Evolutionary conservation across 768 basidiomycete genomes (phyloP).

Genomic region (Calvatia gigantea): DNA sequence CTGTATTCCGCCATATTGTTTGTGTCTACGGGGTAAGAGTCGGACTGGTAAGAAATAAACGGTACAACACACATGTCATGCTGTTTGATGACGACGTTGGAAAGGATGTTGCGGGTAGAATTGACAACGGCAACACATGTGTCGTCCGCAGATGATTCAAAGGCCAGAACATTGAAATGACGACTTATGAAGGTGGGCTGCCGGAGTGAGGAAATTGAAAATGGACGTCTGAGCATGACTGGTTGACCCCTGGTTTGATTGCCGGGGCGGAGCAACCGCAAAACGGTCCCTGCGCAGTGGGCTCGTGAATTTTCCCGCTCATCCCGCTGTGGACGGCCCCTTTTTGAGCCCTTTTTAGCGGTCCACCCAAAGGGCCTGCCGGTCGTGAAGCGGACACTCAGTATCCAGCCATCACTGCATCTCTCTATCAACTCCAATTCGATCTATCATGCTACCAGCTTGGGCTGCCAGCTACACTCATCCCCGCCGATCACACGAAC

Average conservation of each 20-base stretch:
- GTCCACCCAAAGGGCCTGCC: too few species aligned
- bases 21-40: conserved; percentile 39
- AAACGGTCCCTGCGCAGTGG: too few species aligned
- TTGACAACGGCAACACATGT: conserved; percentile 87
- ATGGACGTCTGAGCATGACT: conserved; percentile 6
- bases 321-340: too few species aligned
- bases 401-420: not conserved
- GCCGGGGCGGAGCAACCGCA: too few species aligned
- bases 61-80: conserved; percentile 46
- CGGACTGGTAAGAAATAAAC: not conserved
- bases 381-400: not conserved
- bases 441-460: conserved; percentile 9
- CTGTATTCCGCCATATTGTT: conserved; percentile 69
- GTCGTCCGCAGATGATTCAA: conserved; percentile 93
- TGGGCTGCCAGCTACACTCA: conserved; percentile 29
- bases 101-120: conserved; percentile 63
- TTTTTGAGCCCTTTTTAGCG: too few species aligned
- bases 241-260: conserved; percentile 1
- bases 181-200: conserved; percentile 13
- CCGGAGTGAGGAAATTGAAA: not conserved
- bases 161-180: conserved; percentile 61
- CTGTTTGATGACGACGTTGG: conserved; percentile 88
- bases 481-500: conserved; percentile 39
- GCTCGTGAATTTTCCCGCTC: too few species aligned
- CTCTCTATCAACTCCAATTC: not conserved